A percentile compares a stretch with the other conserved stretches of the same genome.
Evolutionary conservation across 148 eudicot genomes (phyloP).

Genomic region (Spergularia bocconei): DNA sequence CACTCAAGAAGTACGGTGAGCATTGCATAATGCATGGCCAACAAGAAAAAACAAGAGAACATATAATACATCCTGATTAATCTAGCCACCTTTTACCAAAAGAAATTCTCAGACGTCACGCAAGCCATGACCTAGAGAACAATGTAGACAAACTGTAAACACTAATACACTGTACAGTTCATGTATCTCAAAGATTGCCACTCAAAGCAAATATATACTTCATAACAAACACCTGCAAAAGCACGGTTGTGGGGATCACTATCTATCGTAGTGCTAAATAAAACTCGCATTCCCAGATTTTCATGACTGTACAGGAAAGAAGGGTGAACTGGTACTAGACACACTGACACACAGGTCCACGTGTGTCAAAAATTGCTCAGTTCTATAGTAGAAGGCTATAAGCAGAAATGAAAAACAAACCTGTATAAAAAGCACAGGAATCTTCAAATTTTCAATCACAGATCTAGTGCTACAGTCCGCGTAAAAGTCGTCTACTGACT

Average conservation of each 20-base stretch:
- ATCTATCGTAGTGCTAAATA: not conserved
- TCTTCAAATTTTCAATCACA: constrained; percentile 63
- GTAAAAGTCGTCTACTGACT: constrained; percentile 76
- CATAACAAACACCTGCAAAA: not conserved
- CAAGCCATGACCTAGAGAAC: not conserved
- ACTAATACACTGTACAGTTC: not conserved
- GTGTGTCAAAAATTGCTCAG: not conserved
- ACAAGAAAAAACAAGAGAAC: not conserved
- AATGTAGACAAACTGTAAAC: not conserved
- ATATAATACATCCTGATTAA: not conserved
- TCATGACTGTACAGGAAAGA: too few species aligned
- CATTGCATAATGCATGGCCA: constrained; percentile 2
- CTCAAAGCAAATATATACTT: not conserved
- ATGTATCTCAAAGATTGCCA: not conserved
- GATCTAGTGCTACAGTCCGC: constrained; percentile 57
- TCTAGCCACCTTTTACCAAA: too few species aligned
- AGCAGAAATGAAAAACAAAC: constrained; percentile 29
- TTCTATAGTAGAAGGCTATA: not conserved
- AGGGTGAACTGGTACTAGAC: not conserved
- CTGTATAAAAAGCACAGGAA: constrained; percentile 94
- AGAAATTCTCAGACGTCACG: not conserved
- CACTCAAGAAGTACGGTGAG: not conserved
- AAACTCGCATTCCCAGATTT: not conserved
- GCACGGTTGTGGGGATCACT: not conserved
- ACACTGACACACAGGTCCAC: not conserved